Conservation (phyloP, 208 protist species). For the Trypanosoma cruzi region DNA sequence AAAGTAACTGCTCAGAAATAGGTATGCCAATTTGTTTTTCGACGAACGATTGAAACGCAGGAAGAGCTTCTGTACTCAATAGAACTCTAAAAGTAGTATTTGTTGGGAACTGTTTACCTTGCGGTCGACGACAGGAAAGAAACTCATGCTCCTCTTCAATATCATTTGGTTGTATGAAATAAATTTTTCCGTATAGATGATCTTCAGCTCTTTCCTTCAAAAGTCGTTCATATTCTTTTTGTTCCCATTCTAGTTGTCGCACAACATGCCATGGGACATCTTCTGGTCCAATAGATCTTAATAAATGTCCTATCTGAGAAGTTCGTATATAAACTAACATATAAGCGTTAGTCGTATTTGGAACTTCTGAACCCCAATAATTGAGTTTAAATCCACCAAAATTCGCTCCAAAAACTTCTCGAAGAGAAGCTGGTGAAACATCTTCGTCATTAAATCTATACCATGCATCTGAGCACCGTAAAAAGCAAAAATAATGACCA, state of each 20-base stretch:
- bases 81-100: conserved; percentile 59
- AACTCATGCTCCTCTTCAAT: conserved; percentile 67
- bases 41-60: conserved; percentile 59
- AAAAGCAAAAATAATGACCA: conserved; percentile 91
- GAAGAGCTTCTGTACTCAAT: conserved; percentile 60
- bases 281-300: conserved; percentile 51
- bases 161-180: conserved; percentile 69
- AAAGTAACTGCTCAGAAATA: conserved; percentile 50
- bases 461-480: conserved; percentile 71
- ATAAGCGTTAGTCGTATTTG: conserved; percentile 85
- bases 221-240: conserved; percentile 50
- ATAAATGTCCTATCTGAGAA: conserved; percentile 53
- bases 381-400: conserved; percentile 85
- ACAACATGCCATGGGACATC: conserved; percentile 84
- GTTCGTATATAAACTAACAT: conserved; percentile 93
- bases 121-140: conserved; percentile 43
- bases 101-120: conserved; percentile 55
- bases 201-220: conserved; percentile 70
- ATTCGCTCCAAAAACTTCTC: conserved; percentile 87
- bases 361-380: conserved; percentile 87
- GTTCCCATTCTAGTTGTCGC: conserved; percentile 58
- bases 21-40: conserved; percentile 40
- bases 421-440: conserved; percentile 75
- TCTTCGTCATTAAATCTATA: conserved; percentile 93
- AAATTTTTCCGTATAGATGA: conserved; percentile 78